These are phyloP conservation scores for Diaporthe amygdali DNA, from an alignment of 2,329 filamentous ascomycete genomes.

Conservation along the genomic window DNA sequence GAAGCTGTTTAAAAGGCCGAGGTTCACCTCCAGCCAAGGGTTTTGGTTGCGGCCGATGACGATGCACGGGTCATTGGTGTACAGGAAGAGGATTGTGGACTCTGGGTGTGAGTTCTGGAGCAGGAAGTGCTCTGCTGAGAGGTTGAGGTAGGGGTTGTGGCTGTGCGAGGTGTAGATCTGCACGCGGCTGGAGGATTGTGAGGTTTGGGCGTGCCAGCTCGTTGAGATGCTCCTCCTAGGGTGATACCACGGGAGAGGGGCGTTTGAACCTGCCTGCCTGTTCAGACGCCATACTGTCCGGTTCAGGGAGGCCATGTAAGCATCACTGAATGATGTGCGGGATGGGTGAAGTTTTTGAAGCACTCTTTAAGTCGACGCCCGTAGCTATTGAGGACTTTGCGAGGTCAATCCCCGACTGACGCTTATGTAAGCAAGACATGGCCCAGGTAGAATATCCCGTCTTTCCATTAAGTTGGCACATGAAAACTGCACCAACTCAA, in stretches of 20 bases:
- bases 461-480: too few species aligned
- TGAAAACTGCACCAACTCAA: too few species aligned
- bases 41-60: conserved; percentile 98
- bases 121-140: conserved; percentile 91
- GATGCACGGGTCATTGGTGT: conserved; percentile 85
- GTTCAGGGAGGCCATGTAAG: conserved; percentile 14
- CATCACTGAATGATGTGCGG: not conserved
- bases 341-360: not conserved
- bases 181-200: conserved; percentile 50
- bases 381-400: not conserved
- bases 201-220: conserved; percentile 29
- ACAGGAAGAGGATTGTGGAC: conserved; percentile 83
- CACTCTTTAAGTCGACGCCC: not conserved
- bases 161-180: conserved; percentile 77
- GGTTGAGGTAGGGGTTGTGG: conserved; percentile 82
- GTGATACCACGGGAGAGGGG: not conserved
- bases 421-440: not conserved
- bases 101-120: conserved; percentile 74
- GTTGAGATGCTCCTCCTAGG: not conserved
- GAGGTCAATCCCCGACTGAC: not conserved
- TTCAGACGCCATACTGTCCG: conserved; percentile 11
- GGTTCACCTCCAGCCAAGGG: conserved; percentile 90
- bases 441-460: not conserved
- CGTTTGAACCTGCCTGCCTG: not conserved
- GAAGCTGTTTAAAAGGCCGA: conserved; percentile 59